Conservation (phyloP, 306 rosid species). For the Pyrus betulifolia region DNA sequence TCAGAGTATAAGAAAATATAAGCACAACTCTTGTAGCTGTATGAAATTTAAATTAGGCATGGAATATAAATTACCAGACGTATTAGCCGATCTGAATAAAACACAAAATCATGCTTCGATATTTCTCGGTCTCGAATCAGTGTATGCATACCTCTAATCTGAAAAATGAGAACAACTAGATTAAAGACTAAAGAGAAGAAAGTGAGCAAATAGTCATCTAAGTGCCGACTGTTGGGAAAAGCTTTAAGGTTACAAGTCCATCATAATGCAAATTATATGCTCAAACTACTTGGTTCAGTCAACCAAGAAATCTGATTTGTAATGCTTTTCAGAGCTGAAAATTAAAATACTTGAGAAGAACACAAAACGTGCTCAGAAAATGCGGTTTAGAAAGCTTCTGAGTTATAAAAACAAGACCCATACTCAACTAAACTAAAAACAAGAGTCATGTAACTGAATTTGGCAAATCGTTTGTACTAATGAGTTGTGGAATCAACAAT, state of each 20-base stretch:
- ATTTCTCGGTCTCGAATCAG: conserved; percentile 82
- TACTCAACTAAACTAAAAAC: neutral
- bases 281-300: neutral
- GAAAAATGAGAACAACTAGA: conserved; percentile 32
- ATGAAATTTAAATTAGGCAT: conserved; percentile 9
- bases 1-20: conserved; percentile 8
- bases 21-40: conserved; percentile 5
- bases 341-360: neutral
- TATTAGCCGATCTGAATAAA: conserved; percentile 94
- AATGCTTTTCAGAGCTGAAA: neutral
- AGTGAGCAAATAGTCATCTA: conserved; percentile 4
- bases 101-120: conserved; percentile 90
- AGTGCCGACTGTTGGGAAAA: neutral
- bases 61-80: conserved; percentile 57
- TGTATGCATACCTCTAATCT: conserved; percentile 98
- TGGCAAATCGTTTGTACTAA: neutral
- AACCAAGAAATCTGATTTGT: neutral
- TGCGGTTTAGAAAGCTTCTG: neutral
- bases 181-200: conserved; percentile 13
- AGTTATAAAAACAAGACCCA: neutral
- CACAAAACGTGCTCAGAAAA: neutral
- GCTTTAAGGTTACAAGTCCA: conserved; percentile 1
- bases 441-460: neutral
- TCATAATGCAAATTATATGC: neutral
- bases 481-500: neutral